Conservation (phyloP, 345 rosid genomes). For the Melastoma malabathricum region DNA sequence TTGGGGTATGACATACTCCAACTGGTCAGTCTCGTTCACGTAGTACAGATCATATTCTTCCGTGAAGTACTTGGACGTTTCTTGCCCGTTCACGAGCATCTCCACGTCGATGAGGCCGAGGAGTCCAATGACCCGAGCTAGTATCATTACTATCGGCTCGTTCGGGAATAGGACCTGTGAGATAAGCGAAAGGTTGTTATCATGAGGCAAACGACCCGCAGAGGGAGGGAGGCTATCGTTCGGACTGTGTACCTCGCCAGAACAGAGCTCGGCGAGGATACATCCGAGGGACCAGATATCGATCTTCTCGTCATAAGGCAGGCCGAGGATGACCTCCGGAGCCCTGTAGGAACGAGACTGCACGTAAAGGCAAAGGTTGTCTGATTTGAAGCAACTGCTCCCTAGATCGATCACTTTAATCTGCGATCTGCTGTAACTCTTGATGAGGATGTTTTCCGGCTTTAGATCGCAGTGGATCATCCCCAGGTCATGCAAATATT, state of each 20-base stretch:
- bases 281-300: conserved; percentile 98
- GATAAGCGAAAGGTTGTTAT: background rate
- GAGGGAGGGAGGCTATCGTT: background rate
- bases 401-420: conserved; percentile 95
- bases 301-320: conserved; percentile 76
- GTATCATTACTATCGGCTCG: conserved; percentile 62
- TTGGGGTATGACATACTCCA: conserved; percentile 70
- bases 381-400: conserved; percentile 84
- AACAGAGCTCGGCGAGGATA: conserved; percentile 79
- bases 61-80: conserved; percentile 74
- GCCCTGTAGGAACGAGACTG: conserved; percentile 97
- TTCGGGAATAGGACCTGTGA: conserved; percentile 84
- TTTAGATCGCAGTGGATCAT: conserved; percentile 93
- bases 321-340: conserved; percentile 92
- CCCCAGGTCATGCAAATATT: conserved; percentile 69
- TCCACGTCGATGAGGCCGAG: conserved; percentile 69
- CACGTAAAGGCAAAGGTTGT: conserved; percentile 69
- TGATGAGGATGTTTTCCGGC: conserved; percentile 84
- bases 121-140: conserved; percentile 59
- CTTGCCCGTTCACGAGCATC: conserved; percentile 73
- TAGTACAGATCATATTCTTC: conserved; percentile 63
- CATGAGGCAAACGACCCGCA: background rate
- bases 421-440: conserved; percentile 65
- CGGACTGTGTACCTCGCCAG: conserved; percentile 54
- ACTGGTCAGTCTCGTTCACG: conserved; percentile 47